phyloP scores from a whole-genome alignment of 176 grass and related monocot genomes.

The Themeda triandra region DNA sequence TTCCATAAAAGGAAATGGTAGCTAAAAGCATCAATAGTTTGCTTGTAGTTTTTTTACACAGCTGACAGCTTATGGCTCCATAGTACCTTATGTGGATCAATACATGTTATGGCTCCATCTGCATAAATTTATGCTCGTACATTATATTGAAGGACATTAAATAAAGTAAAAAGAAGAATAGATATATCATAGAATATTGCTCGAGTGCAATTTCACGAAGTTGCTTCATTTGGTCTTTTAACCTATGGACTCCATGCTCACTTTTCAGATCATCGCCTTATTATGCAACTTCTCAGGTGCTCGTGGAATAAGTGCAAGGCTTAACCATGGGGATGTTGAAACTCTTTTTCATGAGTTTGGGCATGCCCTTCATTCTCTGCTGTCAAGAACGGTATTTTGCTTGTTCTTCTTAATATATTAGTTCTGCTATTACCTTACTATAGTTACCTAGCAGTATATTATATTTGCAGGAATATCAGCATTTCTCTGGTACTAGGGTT shows the following conservation, averaged over 20 bases:
- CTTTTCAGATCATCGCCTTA: constrained; percentile 82
- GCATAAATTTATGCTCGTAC: constrained; percentile 8
- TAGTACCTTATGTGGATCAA: background rate
- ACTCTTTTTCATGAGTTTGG: constrained; percentile 99
- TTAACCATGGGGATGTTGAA: constrained; percentile 82
- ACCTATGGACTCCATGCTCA: background rate
- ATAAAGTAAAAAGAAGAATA: background rate
- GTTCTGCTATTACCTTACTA: background rate
- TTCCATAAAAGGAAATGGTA: constrained; percentile 14
- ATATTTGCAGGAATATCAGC: constrained; percentile 89
- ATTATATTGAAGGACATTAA: background rate
- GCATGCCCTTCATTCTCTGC: constrained; percentile 92
- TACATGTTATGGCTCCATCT: background rate
- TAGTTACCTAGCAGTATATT: constrained; percentile 15
- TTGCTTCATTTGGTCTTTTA: constrained; percentile 15
- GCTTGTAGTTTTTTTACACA: background rate
- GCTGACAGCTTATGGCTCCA: too few relatives aligned
- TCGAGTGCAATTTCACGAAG: background rate
- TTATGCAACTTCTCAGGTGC: constrained; percentile 83
- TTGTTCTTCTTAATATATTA: constrained; percentile 2
- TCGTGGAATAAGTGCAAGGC: constrained; percentile 57
- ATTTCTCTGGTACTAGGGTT: constrained; percentile 96
- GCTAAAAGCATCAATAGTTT: constrained; percentile 7
- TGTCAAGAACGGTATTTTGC: constrained; percentile 86
- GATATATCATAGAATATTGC: constrained; percentile 20